These are phyloP conservation scores for Pyrus pyrifolia DNA, from an alignment of 306 rosid species.

Conservation along the genomic window DNA sequence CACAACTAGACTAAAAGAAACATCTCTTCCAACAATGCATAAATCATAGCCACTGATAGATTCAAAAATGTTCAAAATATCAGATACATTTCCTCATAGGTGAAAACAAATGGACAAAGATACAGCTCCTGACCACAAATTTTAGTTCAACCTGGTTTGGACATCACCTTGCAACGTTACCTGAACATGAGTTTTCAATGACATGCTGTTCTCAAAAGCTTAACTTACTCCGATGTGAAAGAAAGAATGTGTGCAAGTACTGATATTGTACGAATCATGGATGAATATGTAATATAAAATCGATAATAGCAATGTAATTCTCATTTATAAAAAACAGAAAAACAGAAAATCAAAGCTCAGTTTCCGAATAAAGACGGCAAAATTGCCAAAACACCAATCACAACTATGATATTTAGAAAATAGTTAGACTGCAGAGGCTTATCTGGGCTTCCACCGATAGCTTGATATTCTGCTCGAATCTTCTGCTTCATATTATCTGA, in stretches of 20 bases:
- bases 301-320: no score
- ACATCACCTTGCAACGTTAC: not conserved
- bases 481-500: slow-evolving; percentile 77
- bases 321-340: no score
- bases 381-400: slow-evolving; percentile 67
- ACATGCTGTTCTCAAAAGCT: not conserved
- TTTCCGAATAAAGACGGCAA: slow-evolving; percentile 75
- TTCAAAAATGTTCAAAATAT: not conserved
- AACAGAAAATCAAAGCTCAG: slow-evolving; percentile 12
- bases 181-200: no score
- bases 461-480: slow-evolving; percentile 79
- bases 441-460: slow-evolving; percentile 85
- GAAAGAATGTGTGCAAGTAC: not conserved
- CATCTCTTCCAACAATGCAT: no score
- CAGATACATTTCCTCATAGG: not conserved
- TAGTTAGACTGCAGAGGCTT: slow-evolving; percentile 71
- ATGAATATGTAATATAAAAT: no score
- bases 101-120: not conserved
- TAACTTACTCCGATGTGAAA: not conserved
- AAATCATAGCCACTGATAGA: not conserved
- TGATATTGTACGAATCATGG: no score
- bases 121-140: not conserved
- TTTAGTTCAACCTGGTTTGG: not conserved
- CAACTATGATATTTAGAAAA: slow-evolving; percentile 68
- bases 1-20: no score